A percentile compares a stretch with the other conserved stretches of the same genome.
These are phyloP conservation scores for Candida tibetensis DNA, from an alignment of 805 yeast genomes.

Conservation along the genomic window DNA sequence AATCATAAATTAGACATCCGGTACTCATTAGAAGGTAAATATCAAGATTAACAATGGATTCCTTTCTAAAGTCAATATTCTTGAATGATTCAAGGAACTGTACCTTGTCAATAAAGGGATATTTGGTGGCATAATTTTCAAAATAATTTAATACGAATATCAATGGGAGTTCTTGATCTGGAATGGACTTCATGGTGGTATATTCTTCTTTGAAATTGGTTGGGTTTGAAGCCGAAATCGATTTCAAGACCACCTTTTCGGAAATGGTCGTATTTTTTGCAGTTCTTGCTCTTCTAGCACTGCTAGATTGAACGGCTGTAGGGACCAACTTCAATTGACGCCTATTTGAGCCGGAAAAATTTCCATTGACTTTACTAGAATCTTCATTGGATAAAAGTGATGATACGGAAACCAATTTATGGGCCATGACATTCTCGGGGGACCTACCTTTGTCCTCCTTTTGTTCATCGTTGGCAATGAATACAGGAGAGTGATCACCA, in stretches of 20 bases:
- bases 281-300: conserved; percentile 8
- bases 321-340: conserved; percentile 6
- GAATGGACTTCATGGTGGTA: conserved; percentile 33
- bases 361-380: neutral
- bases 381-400: conserved; percentile 18
- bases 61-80: conserved; percentile 30
- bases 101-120: conserved; percentile 32
- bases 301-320: conserved; percentile 6
- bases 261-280: conserved; percentile 2
- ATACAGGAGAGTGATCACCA: conserved; percentile 1
- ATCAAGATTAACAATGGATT: conserved; percentile 37
- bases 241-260: conserved; percentile 5
- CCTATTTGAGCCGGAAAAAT: neutral
- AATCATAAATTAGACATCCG: conserved; percentile 38
- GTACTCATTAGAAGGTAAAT: conserved; percentile 37
- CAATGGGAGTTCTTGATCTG: conserved; percentile 27
- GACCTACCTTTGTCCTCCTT: conserved; percentile 3
- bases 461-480: conserved; percentile 3
- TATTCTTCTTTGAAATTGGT: conserved; percentile 28
- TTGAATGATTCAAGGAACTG: conserved; percentile 20
- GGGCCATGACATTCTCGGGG: conserved; percentile 11
- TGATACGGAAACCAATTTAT: conserved; percentile 22
- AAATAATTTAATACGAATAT: conserved; percentile 34
- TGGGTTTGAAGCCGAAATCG: conserved; percentile 1
- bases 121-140: conserved; percentile 33